These are phyloP conservation scores for Xylaria hypoxylon DNA, from an alignment of 2,329 filamentous ascomycete species.

Conservation along the genomic window DNA sequence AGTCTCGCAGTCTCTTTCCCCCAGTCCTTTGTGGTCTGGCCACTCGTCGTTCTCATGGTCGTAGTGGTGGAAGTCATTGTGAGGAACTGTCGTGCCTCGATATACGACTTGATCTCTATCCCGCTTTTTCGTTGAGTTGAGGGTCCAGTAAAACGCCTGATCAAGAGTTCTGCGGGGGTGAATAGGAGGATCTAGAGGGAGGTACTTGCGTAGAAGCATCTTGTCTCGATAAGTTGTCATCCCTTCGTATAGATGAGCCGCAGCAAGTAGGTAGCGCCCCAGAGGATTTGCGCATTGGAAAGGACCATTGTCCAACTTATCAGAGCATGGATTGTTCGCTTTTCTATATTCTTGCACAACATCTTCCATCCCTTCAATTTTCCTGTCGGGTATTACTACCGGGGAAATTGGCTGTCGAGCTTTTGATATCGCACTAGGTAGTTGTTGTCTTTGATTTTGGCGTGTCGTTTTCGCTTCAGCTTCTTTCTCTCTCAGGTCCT, in stretches of 20 bases:
- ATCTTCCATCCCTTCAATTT: conserved; percentile 9
- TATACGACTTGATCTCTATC: conserved; percentile 60
- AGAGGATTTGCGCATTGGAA: conserved; percentile 38
- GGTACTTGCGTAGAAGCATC: conserved; percentile 50
- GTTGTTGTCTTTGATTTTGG: neutral
- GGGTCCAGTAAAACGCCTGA: conserved; percentile 58
- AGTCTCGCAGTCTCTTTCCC: neutral
- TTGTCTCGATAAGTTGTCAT: conserved; percentile 54
- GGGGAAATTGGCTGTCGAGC: no score
- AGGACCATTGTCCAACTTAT: neutral
- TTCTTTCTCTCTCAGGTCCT: neutral
- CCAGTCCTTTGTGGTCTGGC: conserved; percentile 17
- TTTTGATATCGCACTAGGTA: no score
- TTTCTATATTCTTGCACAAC: neutral
- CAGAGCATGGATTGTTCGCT: no score
- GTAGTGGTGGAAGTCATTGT: conserved; percentile 43
- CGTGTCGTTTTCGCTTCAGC: neutral
- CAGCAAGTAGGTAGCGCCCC: conserved; percentile 51
- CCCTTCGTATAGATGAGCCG: conserved; percentile 52
- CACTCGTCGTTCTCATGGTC: conserved; percentile 12
- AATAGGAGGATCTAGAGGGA: conserved; percentile 52
- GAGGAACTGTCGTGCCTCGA: conserved; percentile 50
- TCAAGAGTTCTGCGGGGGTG: conserved; percentile 61
- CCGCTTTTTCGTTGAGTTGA: conserved; percentile 54
- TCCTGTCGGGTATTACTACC: neutral